A percentile compares a stretch with the other conserved stretches of the same genome.
These are phyloP conservation scores for Pyrenophora graminea DNA, from an alignment of 2,329 filamentous ascomycete species.

Conservation along the genomic window DNA sequence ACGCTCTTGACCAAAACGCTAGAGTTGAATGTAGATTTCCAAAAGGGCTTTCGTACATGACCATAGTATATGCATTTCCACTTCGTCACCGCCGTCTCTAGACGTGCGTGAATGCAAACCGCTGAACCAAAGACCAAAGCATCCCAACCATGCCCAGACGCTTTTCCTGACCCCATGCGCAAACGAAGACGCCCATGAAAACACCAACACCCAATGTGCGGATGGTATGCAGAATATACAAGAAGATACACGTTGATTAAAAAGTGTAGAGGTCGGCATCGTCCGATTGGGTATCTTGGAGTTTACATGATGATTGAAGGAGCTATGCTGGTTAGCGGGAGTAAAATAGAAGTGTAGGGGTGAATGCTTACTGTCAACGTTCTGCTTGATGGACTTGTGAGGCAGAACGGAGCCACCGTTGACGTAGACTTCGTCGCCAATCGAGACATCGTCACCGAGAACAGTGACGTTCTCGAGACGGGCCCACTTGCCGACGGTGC, in stretches of 20 bases:
- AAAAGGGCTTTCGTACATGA: too few relatives aligned
- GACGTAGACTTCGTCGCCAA: constrained; percentile 97
- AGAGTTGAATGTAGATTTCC: too few relatives aligned
- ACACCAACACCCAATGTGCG: constrained; percentile 18
- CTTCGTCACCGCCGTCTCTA: too few relatives aligned
- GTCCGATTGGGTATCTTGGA: constrained; percentile 16
- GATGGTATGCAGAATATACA: constrained; percentile 41
- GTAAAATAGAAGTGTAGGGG: neutral
- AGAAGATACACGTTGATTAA: constrained; percentile 41
- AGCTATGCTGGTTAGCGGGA: constrained; percentile 34
- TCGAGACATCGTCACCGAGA: constrained; percentile 94
- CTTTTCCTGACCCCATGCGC: too few relatives aligned
- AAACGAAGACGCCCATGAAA: constrained; percentile 9
- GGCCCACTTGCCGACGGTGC: constrained; percentile 91
- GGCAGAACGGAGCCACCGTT: constrained; percentile 94
- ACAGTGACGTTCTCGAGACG: constrained; percentile 98
- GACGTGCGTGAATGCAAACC: too few relatives aligned
- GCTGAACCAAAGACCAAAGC: too few relatives aligned
- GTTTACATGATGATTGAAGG: constrained; percentile 55
- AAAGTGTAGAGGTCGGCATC: constrained; percentile 26
- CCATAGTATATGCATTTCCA: too few relatives aligned
- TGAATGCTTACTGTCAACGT: constrained; percentile 69
- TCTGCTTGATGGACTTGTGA: constrained; percentile 98
- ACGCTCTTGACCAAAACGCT: too few relatives aligned
- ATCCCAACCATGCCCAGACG: too few relatives aligned